Conservation (phyloP, 306 rosid genomes). For the Luffa aegyptiaca region DNA sequence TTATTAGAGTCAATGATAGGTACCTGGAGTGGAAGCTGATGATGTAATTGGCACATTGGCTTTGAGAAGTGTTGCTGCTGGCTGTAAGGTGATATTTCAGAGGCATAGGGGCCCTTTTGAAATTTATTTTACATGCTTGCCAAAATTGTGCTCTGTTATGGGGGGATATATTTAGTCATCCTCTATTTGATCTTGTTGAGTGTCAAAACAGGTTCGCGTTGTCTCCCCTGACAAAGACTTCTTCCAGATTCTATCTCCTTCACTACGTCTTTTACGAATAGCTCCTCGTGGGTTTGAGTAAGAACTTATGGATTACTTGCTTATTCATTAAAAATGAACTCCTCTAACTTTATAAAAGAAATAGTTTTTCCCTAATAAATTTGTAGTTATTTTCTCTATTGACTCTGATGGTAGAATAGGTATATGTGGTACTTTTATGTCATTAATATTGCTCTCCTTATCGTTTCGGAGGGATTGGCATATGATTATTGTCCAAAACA, state of each 20-base stretch:
- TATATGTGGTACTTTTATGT: neutral
- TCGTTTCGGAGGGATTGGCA: neutral
- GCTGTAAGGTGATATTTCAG: slow-evolving; percentile 62
- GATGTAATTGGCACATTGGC: slow-evolving; percentile 98
- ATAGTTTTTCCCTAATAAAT: neutral
- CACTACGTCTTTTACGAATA: slow-evolving; percentile 83
- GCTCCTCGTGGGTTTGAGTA: slow-evolving; percentile 96
- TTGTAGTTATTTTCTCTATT: neutral
- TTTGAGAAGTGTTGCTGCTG: slow-evolving; percentile 60
- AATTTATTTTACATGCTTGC: neutral
- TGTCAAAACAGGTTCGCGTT: slow-evolving; percentile 66
- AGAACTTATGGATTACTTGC: slow-evolving; percentile 18
- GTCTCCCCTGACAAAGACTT: slow-evolving; percentile 99
- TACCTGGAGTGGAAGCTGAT: slow-evolving; percentile 97
- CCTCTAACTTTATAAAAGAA: neutral
- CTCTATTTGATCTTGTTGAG: slow-evolving; percentile 15
- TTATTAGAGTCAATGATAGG: slow-evolving; percentile 40
- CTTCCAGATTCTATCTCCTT: slow-evolving; percentile 85
- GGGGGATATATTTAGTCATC: slow-evolving; percentile 1
- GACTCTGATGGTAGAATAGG: neutral
- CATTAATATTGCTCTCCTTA: neutral
- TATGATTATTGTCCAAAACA: neutral
- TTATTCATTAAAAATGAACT: neutral
- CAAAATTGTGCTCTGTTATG: neutral
- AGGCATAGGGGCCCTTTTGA: neutral